Base-by-base conservation (phyloP, 129 eudicot species). In the Sambucus nigra region DNA sequence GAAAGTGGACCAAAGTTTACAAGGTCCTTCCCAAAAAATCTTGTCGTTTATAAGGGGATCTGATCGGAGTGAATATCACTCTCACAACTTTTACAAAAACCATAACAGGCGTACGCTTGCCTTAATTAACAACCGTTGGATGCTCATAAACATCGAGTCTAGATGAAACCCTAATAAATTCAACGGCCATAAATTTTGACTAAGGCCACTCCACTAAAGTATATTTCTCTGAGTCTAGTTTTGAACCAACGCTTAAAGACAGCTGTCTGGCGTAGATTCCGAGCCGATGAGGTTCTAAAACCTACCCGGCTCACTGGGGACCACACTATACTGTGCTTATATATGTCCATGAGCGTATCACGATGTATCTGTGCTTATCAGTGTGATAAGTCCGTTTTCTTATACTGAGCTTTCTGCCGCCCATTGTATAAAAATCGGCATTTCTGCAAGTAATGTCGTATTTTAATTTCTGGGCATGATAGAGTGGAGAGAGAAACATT, bases 291-390 rank as follows among this genome's bases (percentile, higher is more conserved):
- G 73, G 55, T 57, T 23, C 48, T 59, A 62, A 60, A 10, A 15
- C 16, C 50, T 68, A 80, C 78, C 88, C 88, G 82, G 82, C 83
- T 74, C 49, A 3, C 12, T 58, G 73, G 82, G 53, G 42, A 80
- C 94, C 41, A 31, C 11, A 0, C 1, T 0, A 4, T n/a, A 14
- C 16, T 15, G 7, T 11, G 27, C 33, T 40, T 57, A 73, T 73
- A 0, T 47, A 49, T 14, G 26, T 9, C 0, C 0, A 1, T 35
- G 0, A 0, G 10, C 60, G 25, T 76, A 61, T 64, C 51, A 56
- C 66, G 44, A 62, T 50, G 35, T 10, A 0, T 0, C 0, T 0
- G 0, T 0, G 1, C 59, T 22, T 77, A 57, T 74, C 1, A 25
- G 3, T 0, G 2, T 27, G 64, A 84, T 71, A 80, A 62, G 76